Percentiles rank a stretch among this genome's conserved stretches.
Evolutionary conservation across 192 early-diverging fungal species (phyloP).

Genomic region (Paraglomus brasilianum): DNA sequence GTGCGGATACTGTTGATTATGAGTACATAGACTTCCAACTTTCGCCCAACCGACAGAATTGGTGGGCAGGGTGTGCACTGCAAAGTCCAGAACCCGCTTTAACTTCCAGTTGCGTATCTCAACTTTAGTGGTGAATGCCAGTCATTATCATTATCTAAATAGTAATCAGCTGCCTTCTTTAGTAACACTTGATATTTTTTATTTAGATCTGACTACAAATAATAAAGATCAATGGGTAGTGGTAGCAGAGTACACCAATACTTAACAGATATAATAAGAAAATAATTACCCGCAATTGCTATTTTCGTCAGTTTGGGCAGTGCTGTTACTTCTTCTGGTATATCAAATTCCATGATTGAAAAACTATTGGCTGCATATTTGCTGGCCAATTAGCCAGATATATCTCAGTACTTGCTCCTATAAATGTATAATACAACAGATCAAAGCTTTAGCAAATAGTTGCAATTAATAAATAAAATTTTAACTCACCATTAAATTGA

Average conservation of each 20-base stretch:
- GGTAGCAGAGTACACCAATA: constrained; percentile 20
- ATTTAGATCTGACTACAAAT: constrained; percentile 20
- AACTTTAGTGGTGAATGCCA: constrained; percentile 2
- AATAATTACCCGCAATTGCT: constrained; percentile 22
- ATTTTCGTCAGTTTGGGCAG: constrained; percentile 22
- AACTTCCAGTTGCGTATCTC: too few species aligned
- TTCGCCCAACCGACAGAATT: too few species aligned
- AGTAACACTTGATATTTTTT: constrained; percentile 22
- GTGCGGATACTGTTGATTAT: too few species aligned
- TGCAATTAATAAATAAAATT: constrained; percentile 3
- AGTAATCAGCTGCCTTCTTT: constrained; percentile 13
- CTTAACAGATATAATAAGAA: constrained; percentile 28
- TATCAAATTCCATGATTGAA: constrained; percentile 29
- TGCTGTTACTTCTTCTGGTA: constrained; percentile 27
- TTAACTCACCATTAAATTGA: constrained; percentile 24
- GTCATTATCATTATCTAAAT: constrained; percentile 8
- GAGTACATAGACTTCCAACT: too few species aligned
- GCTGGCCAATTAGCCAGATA: constrained; percentile 26
- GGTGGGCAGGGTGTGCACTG: too few species aligned
- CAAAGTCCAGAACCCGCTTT: too few species aligned
- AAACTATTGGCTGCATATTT: constrained; percentile 10
- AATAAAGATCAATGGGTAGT: constrained; percentile 13
- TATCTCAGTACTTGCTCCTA: constrained; percentile 21
- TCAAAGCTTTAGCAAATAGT: constrained; percentile 26
- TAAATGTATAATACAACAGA: constrained; percentile 20